Evolutionary conservation across 345 rosid species (phyloP), one percentile per base, ranked within the genome.

Genomic region (Hevea brasiliensis): DNA sequence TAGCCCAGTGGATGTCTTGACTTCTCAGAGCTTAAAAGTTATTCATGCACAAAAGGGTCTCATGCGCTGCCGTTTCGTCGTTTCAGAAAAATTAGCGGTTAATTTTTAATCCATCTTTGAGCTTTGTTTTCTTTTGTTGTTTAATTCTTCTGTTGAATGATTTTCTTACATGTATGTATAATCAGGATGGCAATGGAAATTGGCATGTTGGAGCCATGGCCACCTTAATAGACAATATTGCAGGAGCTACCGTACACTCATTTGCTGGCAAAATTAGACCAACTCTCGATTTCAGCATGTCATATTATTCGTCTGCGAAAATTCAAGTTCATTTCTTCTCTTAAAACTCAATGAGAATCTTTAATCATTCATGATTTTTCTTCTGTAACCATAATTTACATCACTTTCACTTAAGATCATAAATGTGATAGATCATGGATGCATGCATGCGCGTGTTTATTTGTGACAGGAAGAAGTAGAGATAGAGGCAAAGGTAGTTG

Each of bases 391-490:
- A n/a, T n/a, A n/a, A n/a, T n/a, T 32, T 32, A 32, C 37, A 32
- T 32, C n/a, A n/a, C n/a, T n/a, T n/a, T n/a, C n/a, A n/a, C n/a
- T n/a, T n/a, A n/a, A 32, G 37, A 32, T 4, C 4, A 2, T 32
- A 4, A 32, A 32, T 32, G 4, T 32, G 37, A 32, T 32, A 4
- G 4, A 32, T 4, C 37, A 32, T n/a, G n/a, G n/a, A n/a, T 32
- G 37, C 37, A 32, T 32, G 37, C 37, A 51, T 51, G 18, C 20
- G 12, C 55, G 18, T 13, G 3, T 2, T 51, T 17, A 51, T 13
- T 12, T 13, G 3, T 14, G 6, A 35, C 85, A 85, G 91, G 94
- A 88, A 72, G 90, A 79, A 72, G 88, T 89, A 58, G 91, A 86
- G 77, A 55, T 89, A 50, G 87, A 85, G 72, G 94, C 88, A 62